Conservation (phyloP, 768 basidiomycete genomes). For the Cantharellus anzutake region DNA sequence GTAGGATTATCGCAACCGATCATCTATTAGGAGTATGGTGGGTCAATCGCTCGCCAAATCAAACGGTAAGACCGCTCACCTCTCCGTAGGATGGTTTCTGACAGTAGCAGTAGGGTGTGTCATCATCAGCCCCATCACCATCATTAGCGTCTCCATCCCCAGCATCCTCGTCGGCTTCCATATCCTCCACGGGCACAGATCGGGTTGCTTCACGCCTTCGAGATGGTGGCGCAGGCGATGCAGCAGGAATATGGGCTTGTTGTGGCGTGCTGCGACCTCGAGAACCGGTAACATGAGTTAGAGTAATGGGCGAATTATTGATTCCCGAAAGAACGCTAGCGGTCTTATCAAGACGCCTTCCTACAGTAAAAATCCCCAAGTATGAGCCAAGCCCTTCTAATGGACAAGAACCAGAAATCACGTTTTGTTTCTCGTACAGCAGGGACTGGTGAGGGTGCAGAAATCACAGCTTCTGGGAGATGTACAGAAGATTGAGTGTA, state of each 20-base stretch:
- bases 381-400: neutral
- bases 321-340: neutral
- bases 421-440: neutral
- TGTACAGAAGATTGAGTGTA: neutral
- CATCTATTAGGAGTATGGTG: slow-evolving; percentile 42
- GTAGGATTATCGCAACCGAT: slow-evolving; percentile 51
- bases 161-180: slow-evolving; percentile 16
- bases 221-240: slow-evolving; percentile 15
- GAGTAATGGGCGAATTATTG: slow-evolving; percentile 4
- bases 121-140: slow-evolving; percentile 29
- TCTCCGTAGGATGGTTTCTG: slow-evolving; percentile 44
- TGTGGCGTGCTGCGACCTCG: slow-evolving; percentile 2
- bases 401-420: neutral
- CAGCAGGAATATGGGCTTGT: slow-evolving; percentile 11
- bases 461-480: neutral
- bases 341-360: neutral
- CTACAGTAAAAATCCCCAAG: neutral
- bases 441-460: neutral
- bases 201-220: slow-evolving; percentile 18
- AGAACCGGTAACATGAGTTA: slow-evolving; percentile 4
- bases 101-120: slow-evolving; percentile 44
- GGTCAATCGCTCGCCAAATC: slow-evolving; percentile 17
- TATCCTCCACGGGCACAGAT: slow-evolving; percentile 21
- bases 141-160: slow-evolving; percentile 18
- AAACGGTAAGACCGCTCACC: slow-evolving; percentile 11